phyloP scores from a whole-genome alignment of 257 asterid genomes.

The Phtheirospermum japonicum region DNA sequence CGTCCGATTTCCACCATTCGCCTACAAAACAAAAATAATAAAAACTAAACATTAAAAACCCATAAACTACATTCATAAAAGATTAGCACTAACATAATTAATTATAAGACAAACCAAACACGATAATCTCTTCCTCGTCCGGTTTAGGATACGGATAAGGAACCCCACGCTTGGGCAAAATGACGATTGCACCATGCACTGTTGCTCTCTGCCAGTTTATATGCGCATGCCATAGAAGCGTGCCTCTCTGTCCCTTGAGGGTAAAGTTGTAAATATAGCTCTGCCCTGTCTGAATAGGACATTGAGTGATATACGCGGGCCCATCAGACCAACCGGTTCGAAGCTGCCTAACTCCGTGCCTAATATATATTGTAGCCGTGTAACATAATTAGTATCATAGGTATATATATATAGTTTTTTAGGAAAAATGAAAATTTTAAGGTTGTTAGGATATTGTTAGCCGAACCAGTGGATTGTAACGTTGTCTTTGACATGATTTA shows the following conservation, averaged over 20 bases:
- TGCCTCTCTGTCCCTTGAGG: slow-evolving; percentile 67
- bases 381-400: not conserved
- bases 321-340: slow-evolving; percentile 84
- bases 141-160: slow-evolving; percentile 79
- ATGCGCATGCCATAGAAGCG: slow-evolving; percentile 73
- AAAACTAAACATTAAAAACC: slow-evolving; percentile 8
- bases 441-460: too few relatives aligned
- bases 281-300: slow-evolving; percentile 70
- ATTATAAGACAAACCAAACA: slow-evolving; percentile 41
- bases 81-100: too few relatives aligned
- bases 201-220: slow-evolving; percentile 73
- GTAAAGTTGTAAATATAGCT: slow-evolving; percentile 61
- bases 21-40: slow-evolving; percentile 31
- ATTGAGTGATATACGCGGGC: slow-evolving; percentile 67
- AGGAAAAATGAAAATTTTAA: too few relatives aligned
- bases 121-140: slow-evolving; percentile 52
- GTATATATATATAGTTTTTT: not conserved
- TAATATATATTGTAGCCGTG: slow-evolving; percentile 14
- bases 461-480: slow-evolving; percentile 68
- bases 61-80: not conserved
- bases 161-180: slow-evolving; percentile 53
- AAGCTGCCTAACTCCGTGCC: slow-evolving; percentile 78
- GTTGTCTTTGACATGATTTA: slow-evolving; percentile 58
- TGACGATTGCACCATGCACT: slow-evolving; percentile 73
- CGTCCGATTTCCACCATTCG: slow-evolving; percentile 91